Evolutionary conservation across 345 rosid species (phyloP), one percentile per base, ranked within the genome.

Genomic region (Clausena lansium): DNA sequence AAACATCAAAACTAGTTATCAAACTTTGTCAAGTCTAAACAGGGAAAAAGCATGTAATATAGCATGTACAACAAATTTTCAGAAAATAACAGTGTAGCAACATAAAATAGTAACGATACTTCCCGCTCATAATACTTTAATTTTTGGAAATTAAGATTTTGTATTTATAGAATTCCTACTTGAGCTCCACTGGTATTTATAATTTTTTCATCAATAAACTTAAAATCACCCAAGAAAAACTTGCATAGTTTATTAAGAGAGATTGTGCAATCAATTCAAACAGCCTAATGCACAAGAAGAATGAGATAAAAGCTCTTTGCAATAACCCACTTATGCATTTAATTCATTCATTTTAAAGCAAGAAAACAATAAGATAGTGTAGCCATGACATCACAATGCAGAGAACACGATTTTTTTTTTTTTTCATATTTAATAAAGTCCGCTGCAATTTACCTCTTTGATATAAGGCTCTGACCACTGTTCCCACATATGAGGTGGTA

Each of bases 401-500:
- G 14, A 47, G 52, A 19, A 47, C 0, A 61, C 22, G 60, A 78
- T 17, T 35, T 47, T 36, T 24, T 35, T 47, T 54, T 24, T 71
- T 63, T 47, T 33, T 24, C 14, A 4, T 54, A 6, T 50, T 54
- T 13, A 41, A 30, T 7, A 58, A 22, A 78, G 27, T 45, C 45
- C 45, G 52, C 62, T 73, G 22, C 35, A 76, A 79, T 27, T 77
- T 82, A 91, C 98, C 97, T 95, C 91, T 79, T 85, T 83, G 70
- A 95, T 93, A 80, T 90, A 91, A 33, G 98, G 97, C 83, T 89
- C 92, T 22, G 97, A 93, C 98, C 98, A 95, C 13, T 70, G 59
- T 59, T 93, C 95, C 98, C 98, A 93, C 94, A 95, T 87, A 38
- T 88, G 82, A 4, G 98, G 98, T 25, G 98, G 91, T 50, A 95